Evolutionary conservation across 208 protist species (phyloP).

Genomic region (Wallacemonas sp.): DNA sequence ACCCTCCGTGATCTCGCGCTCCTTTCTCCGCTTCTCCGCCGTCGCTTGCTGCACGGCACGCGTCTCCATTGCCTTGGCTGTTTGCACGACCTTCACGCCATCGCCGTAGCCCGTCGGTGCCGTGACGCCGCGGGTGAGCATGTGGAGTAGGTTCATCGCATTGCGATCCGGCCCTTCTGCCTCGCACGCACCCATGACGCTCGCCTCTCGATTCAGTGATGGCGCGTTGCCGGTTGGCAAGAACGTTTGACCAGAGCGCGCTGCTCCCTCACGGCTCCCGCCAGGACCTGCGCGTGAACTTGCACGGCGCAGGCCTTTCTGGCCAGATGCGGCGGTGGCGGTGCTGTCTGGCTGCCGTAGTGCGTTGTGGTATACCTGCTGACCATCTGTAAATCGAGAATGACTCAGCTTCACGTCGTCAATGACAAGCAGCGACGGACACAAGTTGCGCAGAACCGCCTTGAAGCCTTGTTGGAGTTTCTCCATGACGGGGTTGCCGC

Average conservation of each 20-base stretch:
- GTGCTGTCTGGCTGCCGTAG: conserved; percentile 40
- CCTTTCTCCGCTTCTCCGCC: conserved; percentile 19
- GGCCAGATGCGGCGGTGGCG: not conserved
- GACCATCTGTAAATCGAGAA: conserved; percentile 44
- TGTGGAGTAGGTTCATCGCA: conserved; percentile 55
- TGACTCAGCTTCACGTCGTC: conserved; percentile 57
- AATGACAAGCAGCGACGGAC: conserved; percentile 67
- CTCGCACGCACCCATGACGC: not conserved
- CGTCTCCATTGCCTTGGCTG: conserved; percentile 34
- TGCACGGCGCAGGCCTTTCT: not conserved
- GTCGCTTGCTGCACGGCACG: conserved; percentile 17
- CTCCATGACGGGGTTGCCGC: conserved; percentile 76
- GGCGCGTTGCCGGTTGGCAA: not conserved
- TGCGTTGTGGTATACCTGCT: conserved; percentile 27
- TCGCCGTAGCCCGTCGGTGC: conserved; percentile 66
- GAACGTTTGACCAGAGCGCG: not conserved
- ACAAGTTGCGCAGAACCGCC: conserved; percentile 79
- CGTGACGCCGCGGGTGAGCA: conserved; percentile 70
- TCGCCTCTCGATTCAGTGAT: no score
- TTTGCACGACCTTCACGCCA: conserved; percentile 22
- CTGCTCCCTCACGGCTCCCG: not conserved
- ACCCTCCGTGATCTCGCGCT: conserved; percentile 24
- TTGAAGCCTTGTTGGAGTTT: conserved; percentile 27
- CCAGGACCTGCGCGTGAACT: not conserved
- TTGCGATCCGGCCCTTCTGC: conserved; percentile 15